A percentile compares a stretch with the other conserved stretches of the same genome.
Conservation (phyloP, 2,329 filamentous ascomycete genomes). For the Canariomyces notabilis region DNA sequence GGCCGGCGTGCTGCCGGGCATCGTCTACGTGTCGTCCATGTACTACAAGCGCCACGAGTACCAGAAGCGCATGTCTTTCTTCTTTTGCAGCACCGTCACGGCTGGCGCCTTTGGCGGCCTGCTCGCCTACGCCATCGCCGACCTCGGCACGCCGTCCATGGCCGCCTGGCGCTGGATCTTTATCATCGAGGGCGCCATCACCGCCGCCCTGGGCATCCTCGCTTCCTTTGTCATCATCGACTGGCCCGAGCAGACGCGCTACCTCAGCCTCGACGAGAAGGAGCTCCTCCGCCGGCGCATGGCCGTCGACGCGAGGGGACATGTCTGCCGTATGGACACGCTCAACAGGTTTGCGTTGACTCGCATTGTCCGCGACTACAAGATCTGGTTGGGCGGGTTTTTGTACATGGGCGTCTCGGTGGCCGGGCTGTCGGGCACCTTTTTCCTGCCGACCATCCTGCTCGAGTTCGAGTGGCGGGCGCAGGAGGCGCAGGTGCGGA, state of each 20-base stretch:
- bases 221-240: constrained; percentile 46
- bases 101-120: constrained; percentile 43
- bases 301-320: constrained; percentile 21
- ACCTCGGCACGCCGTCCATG: constrained; percentile 37
- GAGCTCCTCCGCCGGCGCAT: constrained; percentile 35
- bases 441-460: constrained; percentile 40
- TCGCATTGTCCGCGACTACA: constrained; percentile 41
- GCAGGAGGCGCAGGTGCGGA: constrained; percentile 33
- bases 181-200: constrained; percentile 45
- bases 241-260: constrained; percentile 34
- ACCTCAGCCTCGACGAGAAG: constrained; percentile 38
- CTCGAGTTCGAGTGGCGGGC: constrained; percentile 35
- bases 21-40: constrained; percentile 43
- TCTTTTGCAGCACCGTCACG: constrained; percentile 39
- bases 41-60: constrained; percentile 47
- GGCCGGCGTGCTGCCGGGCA: constrained; percentile 35
- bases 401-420: constrained; percentile 21
- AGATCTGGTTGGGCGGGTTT: constrained; percentile 38
- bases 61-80: constrained; percentile 41
- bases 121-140: constrained; percentile 43
- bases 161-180: constrained; percentile 52
- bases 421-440: constrained; percentile 30
- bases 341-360: constrained; percentile 33
- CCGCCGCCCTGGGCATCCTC: constrained; percentile 33
- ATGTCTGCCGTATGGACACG: constrained; percentile 26